A percentile compares a stretch with the other conserved stretches of the same genome.
Conservation (phyloP, 2,329 filamentous ascomycete genomes). For the Cytospora paraplurivora region DNA sequence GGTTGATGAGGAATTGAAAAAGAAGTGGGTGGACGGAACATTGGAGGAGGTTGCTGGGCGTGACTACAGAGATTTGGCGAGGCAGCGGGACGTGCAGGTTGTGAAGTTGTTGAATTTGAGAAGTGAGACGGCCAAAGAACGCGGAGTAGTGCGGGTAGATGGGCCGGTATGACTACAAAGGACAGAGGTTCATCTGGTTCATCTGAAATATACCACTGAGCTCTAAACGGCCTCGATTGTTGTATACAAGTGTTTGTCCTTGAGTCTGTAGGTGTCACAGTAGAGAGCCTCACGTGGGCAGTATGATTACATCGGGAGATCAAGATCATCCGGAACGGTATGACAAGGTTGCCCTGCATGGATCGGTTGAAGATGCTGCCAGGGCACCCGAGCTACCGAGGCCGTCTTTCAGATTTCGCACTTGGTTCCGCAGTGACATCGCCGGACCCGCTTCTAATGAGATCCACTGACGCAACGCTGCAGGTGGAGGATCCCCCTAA, state of each 20-base stretch:
- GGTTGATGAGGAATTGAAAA: conserved; percentile 30
- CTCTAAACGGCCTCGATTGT: too few species aligned
- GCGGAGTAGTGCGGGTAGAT: neutral
- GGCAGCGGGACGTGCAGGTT: conserved; percentile 31
- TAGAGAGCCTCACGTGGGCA: too few species aligned
- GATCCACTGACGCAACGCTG: neutral
- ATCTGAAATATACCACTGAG: too few species aligned
- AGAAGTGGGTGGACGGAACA: conserved; percentile 31
- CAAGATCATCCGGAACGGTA: neutral
- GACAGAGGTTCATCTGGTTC: too few species aligned
- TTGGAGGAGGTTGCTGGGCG: conserved; percentile 25
- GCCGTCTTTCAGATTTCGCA: neutral
- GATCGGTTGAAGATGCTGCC: neutral
- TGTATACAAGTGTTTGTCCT: too few species aligned
- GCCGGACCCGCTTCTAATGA: neutral
- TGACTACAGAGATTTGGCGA: conserved; percentile 27
- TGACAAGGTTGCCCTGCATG: neutral
- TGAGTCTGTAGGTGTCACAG: too few species aligned
- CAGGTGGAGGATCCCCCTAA: neutral
- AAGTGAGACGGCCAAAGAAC: conserved; percentile 28
- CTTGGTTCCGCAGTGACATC: neutral
- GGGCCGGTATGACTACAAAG: too few species aligned
- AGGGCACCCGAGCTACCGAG: too few species aligned
- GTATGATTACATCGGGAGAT: too few species aligned
- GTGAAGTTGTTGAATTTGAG: conserved; percentile 30